A percentile compares a stretch with the other conserved stretches of the same genome.
Conservation (phyloP, 371 early-diverging fungal genomes). For the Mortierella sp. region DNA sequence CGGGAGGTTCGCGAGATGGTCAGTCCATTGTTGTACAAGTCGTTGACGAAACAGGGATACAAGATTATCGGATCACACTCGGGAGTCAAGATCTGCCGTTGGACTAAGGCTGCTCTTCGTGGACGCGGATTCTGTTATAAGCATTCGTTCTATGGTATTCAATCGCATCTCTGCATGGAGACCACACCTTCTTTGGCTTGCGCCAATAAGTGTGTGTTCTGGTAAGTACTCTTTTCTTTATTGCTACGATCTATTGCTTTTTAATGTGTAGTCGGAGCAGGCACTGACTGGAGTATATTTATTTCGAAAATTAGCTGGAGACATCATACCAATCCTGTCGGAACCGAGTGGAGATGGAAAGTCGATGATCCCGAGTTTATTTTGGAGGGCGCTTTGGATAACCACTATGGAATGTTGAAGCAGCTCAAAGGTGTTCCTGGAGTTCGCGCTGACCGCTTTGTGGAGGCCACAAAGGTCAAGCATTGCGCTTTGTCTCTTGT, state of each 20-base stretch:
- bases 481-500: slow-evolving; percentile 83
- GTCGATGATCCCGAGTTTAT: slow-evolving; percentile 81
- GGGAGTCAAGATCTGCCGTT: slow-evolving; percentile 87
- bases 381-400: slow-evolving; percentile 80
- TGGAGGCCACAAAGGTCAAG: slow-evolving; percentile 77
- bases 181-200: slow-evolving; percentile 83
- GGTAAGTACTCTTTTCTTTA: slow-evolving; percentile 47
- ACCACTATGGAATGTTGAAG: slow-evolving; percentile 85
- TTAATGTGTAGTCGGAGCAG: too few relatives aligned
- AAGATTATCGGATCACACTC: slow-evolving; percentile 84
- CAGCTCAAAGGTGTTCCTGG: slow-evolving; percentile 86
- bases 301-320: slow-evolving; percentile 64
- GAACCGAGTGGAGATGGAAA: slow-evolving; percentile 85
- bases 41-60: slow-evolving; percentile 85
- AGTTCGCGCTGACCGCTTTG: slow-evolving; percentile 79
- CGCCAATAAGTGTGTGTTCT: slow-evolving; percentile 87
- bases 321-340: slow-evolving; percentile 87
- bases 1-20: slow-evolving; percentile 80
- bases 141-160: slow-evolving; percentile 80
- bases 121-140: slow-evolving; percentile 89
- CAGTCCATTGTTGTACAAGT: slow-evolving; percentile 78
- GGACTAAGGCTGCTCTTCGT: slow-evolving; percentile 84
- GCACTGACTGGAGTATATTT: background rate
- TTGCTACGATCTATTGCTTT: background rate
- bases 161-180: slow-evolving; percentile 78